Evolutionary conservation across 257 asterid species (phyloP).

Genomic region (Nicotiana knightiana): DNA sequence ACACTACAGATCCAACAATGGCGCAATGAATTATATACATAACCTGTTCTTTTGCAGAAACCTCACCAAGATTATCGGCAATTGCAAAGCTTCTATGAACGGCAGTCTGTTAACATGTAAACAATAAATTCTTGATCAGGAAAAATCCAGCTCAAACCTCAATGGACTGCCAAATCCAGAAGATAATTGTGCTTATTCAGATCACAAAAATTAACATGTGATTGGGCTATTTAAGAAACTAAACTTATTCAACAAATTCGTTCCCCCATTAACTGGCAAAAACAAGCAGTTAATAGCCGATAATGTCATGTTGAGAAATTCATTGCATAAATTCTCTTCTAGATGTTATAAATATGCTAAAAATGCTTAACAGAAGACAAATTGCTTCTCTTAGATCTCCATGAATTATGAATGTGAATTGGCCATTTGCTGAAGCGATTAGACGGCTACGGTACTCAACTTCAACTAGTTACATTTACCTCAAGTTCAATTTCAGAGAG

Average conservation of each 20-base stretch:
- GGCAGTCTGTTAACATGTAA: slow-evolving; percentile 55
- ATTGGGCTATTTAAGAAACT: not conserved
- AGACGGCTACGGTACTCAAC: not conserved
- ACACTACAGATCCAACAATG: not conserved
- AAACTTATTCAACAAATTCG: not conserved
- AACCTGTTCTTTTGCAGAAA: slow-evolving; percentile 95
- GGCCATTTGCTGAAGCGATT: not conserved
- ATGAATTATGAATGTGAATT: not conserved
- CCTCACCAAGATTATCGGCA: slow-evolving; percentile 85
- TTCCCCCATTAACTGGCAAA: not conserved
- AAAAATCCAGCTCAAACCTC: not conserved
- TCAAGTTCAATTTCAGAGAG: not conserved
- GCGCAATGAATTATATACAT: not conserved
- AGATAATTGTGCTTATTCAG: not conserved
- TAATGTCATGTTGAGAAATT: not conserved
- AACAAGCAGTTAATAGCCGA: not conserved
- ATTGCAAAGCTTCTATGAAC: slow-evolving; percentile 94
- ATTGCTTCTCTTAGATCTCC: not conserved
- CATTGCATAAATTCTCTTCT: not conserved
- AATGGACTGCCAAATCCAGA: not conserved
- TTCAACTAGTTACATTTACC: not conserved
- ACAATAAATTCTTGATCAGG: slow-evolving; percentile 14
- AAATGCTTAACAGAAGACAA: not conserved
- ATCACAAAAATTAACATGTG: not conserved
- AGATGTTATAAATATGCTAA: not conserved